These are phyloP conservation scores for Geosmithia putterillii DNA, from an alignment of 2,329 filamentous ascomycete genomes.

Conservation along the genomic window DNA sequence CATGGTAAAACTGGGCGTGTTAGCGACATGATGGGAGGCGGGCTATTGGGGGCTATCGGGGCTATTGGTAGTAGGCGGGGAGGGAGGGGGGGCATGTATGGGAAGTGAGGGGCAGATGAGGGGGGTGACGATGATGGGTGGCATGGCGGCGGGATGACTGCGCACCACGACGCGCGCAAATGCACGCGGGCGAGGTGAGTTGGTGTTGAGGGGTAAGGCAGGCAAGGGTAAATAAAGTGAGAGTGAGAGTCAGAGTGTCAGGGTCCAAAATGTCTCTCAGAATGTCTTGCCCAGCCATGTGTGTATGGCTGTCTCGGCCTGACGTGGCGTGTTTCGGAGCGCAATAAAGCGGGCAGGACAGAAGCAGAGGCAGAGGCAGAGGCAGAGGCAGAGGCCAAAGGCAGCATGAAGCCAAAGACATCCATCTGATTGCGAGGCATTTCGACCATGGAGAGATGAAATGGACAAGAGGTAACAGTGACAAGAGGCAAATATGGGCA, in stretches of 20 bases:
- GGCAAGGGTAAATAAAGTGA: too few relatives aligned
- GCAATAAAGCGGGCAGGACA: too few relatives aligned
- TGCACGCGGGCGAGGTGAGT: not conserved
- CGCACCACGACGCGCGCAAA: not conserved
- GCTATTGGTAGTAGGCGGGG: not conserved
- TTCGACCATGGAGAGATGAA: too few relatives aligned
- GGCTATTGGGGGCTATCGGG: too few relatives aligned
- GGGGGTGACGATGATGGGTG: not conserved
- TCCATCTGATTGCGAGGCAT: too few relatives aligned
- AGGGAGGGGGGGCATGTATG: too few relatives aligned
- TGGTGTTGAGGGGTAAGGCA: not conserved
- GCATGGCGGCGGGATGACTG: too few relatives aligned
- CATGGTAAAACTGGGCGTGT: conserved; percentile 68
- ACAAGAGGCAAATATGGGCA: conserved; percentile 1
- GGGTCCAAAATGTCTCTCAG: conserved; percentile 1
- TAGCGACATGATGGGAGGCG: not conserved
- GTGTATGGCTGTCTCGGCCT: not conserved
- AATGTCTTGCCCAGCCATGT: not conserved
- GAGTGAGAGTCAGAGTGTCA: not conserved
- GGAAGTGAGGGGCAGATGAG: not conserved
- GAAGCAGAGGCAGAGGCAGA: conserved; percentile 1
- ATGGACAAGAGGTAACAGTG: too few relatives aligned
- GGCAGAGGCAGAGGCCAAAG: not conserved
- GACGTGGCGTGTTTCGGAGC: too few relatives aligned
- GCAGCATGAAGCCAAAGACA: not conserved